phyloP scores from a whole-genome alignment of 2,329 filamentous ascomycete genomes.

The Aspergillus fumigatus region DNA sequence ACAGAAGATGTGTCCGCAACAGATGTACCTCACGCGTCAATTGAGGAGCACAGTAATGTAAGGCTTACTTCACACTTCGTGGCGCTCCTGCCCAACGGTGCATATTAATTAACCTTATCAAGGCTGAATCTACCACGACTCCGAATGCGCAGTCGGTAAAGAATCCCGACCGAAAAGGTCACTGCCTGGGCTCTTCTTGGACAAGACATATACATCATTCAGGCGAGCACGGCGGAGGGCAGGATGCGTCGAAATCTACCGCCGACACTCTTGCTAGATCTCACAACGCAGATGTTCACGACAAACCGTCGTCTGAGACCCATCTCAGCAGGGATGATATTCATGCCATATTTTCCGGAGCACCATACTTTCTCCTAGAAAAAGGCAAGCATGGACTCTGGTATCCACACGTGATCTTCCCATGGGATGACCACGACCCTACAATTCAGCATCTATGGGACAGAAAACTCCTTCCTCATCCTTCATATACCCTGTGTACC shows the following conservation, averaged over 20 bases:
- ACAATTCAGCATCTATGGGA: conserved; percentile 39
- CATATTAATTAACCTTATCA: neutral
- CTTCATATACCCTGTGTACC: conserved; percentile 39
- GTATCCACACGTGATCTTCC: conserved; percentile 43
- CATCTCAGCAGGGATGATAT: conserved; percentile 34
- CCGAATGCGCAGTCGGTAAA: neutral
- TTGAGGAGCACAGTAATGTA: neutral
- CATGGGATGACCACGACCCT: conserved; percentile 38
- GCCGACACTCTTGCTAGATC: neutral
- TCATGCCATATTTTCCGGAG: conserved; percentile 39
- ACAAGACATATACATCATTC: neutral
- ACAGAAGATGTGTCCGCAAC: neutral
- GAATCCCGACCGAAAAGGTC: neutral
- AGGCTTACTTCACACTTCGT: neutral
- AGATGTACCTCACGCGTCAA: neutral
- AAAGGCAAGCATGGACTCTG: conserved; percentile 35
- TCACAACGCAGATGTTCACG: neutral
- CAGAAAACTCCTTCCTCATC: conserved; percentile 35
- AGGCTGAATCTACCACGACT: neutral
- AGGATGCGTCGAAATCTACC: neutral
- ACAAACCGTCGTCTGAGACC: neutral
- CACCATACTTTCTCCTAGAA: conserved; percentile 43
- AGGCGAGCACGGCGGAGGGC: neutral
- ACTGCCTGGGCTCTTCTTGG: neutral
- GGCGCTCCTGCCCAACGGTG: neutral